These are phyloP conservation scores for Wickerhamiella azyma DNA, from an alignment of 805 yeast genomes.

Conservation along the genomic window DNA sequence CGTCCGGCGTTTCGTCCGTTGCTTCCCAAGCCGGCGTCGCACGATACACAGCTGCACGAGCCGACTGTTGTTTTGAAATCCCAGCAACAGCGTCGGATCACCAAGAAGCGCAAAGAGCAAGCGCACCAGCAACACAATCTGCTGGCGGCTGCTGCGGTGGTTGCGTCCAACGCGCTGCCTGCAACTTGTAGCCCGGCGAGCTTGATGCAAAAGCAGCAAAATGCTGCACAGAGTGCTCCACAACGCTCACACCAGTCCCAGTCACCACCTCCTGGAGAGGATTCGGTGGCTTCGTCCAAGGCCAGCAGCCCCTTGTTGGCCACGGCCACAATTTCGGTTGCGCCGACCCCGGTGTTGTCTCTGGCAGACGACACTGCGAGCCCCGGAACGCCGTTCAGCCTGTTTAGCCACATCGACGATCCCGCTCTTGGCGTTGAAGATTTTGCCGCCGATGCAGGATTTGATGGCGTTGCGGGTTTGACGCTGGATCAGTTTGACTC, in stretches of 20 bases:
- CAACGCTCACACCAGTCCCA: no score
- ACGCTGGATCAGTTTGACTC: slow-evolving; percentile 8
- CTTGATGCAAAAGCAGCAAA: slow-evolving; percentile 10
- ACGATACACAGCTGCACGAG: slow-evolving; percentile 1
- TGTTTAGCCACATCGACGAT: slow-evolving; percentile 4
- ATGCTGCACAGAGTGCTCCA: no score
- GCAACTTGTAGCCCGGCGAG: slow-evolving; percentile 12
- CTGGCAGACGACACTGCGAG: neutral
- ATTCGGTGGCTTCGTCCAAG: neutral
- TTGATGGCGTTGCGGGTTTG: slow-evolving; percentile 8
- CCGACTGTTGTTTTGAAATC: slow-evolving; percentile 11
- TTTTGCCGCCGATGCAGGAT: slow-evolving; percentile 1
- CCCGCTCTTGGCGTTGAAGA: neutral
- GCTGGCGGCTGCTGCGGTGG: slow-evolving; percentile 3
- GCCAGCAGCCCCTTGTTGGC: neutral
- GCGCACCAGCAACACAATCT: neutral
- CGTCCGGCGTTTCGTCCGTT: slow-evolving; percentile 26
- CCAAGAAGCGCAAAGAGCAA: slow-evolving; percentile 9
- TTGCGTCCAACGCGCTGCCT: slow-evolving; percentile 5
- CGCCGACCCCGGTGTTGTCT: neutral
- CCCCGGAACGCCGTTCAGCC: slow-evolving; percentile 1
- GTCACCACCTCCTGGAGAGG: slow-evolving; percentile 1
- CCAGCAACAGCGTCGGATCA: slow-evolving; percentile 4
- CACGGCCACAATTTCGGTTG: neutral
- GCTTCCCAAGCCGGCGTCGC: slow-evolving; percentile 22